phyloP scores from a whole-genome alignment of 306 rosid genomes.

The Rosa chinensis region DNA sequence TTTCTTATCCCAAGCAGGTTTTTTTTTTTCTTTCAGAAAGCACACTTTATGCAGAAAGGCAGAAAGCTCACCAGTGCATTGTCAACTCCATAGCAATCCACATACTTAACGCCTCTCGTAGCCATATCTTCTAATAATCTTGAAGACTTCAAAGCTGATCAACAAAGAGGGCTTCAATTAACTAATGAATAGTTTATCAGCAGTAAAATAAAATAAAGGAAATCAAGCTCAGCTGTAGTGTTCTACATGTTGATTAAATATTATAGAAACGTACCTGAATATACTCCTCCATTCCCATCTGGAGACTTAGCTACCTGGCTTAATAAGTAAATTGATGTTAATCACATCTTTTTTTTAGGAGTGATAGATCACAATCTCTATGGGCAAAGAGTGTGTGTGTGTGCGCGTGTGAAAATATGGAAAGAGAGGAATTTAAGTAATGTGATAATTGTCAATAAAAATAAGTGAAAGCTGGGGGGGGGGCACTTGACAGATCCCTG shows the following conservation, averaged over 20 bases:
- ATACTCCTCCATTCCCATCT: conserved; percentile 98
- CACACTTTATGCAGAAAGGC: conserved; percentile 8
- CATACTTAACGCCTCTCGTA: conserved; percentile 74
- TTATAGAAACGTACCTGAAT: conserved; percentile 56
- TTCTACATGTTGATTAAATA: neutral
- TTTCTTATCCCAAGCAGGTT: neutral
- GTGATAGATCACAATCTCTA: conserved; percentile 20
- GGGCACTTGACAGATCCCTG: neutral
- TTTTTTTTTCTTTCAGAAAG: neutral
- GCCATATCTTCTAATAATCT: conserved; percentile 93
- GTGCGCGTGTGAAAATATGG: neutral
- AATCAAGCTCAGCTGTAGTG: conserved; percentile 22
- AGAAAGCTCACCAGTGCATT: conserved; percentile 74
- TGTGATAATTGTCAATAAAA: neutral
- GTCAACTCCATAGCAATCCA: conserved; percentile 98
- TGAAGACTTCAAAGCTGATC: conserved; percentile 77
- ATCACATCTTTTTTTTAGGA: neutral
- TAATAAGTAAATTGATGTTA: conserved; percentile 36
- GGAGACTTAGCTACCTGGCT: conserved; percentile 96
- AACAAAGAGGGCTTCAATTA: conserved; percentile 13
- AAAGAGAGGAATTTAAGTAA: neutral
- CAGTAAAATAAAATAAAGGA: conserved; percentile 10
- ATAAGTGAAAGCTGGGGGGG: neutral
- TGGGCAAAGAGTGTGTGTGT: no score
- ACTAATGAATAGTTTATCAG: conserved; percentile 13